Base-by-base conservation (phyloP, 83 land plant species). In the Diphasiastrum complanatum region DNA sequence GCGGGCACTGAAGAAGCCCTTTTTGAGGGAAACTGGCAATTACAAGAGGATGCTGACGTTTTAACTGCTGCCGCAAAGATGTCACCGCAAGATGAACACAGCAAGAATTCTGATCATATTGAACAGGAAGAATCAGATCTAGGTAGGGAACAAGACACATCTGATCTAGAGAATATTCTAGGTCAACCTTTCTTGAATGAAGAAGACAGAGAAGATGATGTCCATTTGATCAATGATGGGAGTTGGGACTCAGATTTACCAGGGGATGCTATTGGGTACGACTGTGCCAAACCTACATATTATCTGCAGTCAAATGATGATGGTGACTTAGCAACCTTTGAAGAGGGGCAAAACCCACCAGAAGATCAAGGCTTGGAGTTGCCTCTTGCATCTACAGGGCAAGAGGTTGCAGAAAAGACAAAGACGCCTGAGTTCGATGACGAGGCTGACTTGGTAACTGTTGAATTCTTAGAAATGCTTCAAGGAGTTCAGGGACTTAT, bases 381-480 rank as follows among this genome's bases (percentile, higher is more conserved):
- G 4, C 5, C 47, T 8, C 45, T 18, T 30, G 61, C 31, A 34
- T 33, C 29, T 31, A 22, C 28, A 22, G 66, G 23, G 64, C 45
- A 4, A 54, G 56, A 45, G n/a, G n/a, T 32, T 25, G 38, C 33
- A 33, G 60, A 33, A 40, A 19, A 55, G 34, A 22, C 4, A 14
- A 32, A 26, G 32, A 66, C 50, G 18, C 34, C 23, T 24, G 63
- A 54, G 48, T 51, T 79, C 22, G 89, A 86, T 37, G 82, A 78
- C 11, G 93, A 90, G 12, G 83, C 75, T 26, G 92, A 84, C 38
- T 65, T 62, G 0, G 84, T 89, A 22, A 77, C 82, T 0, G 71
- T 79, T 31, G 91, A 90, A 49, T 90, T 90, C 46, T 75, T 90
- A 31, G 79, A 78, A 45, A 61, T 86, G 84, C 80, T 90, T 32